Percentiles rank a stretch among this genome's conserved stretches.
Conservation (phyloP, 2,329 filamentous ascomycete species). For the Talaromyces sp. region DNA sequence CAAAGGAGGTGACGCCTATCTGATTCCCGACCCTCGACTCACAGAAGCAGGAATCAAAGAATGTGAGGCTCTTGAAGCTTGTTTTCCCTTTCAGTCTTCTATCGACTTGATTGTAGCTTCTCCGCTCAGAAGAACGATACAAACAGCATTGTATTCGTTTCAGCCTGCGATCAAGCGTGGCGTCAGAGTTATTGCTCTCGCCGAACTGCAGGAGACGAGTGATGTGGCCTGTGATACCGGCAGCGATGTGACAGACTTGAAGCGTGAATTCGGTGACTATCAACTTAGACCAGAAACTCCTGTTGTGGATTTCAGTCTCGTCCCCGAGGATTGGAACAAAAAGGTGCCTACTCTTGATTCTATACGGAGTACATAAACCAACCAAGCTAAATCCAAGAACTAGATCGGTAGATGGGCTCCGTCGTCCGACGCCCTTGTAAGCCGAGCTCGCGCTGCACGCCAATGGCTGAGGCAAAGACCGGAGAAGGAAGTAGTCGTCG, state of each 20-base stretch:
- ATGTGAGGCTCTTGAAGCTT: conserved; percentile 11
- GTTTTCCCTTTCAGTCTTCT: conserved; percentile 16
- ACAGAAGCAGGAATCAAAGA: conserved; percentile 15
- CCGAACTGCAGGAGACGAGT: conserved; percentile 19
- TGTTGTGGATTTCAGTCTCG: conserved; percentile 14
- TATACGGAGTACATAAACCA: background rate
- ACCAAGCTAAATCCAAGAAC: background rate
- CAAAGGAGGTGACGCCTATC: conserved; percentile 18
- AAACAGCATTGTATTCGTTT: conserved; percentile 18
- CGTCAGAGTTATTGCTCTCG: conserved; percentile 17
- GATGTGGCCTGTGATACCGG: conserved; percentile 18
- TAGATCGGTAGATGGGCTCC: conserved; percentile 17
- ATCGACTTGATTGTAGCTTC: conserved; percentile 18
- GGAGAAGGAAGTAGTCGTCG: conserved; percentile 20
- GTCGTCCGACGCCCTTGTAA: conserved; percentile 15
- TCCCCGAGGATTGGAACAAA: conserved; percentile 14
- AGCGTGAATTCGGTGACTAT: conserved; percentile 8
- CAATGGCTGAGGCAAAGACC: conserved; percentile 18
- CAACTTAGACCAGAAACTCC: background rate
- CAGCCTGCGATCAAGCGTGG: conserved; percentile 15
- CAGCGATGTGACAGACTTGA: conserved; percentile 12
- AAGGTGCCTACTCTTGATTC: conserved; percentile 9
- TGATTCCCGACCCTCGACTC: conserved; percentile 16
- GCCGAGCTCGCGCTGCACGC: conserved; percentile 16
- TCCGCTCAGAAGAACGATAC: conserved; percentile 16